Evolutionary conservation across 2,329 filamentous ascomycete species (phyloP).

Genomic region (Exophiala aquamarina): DNA sequence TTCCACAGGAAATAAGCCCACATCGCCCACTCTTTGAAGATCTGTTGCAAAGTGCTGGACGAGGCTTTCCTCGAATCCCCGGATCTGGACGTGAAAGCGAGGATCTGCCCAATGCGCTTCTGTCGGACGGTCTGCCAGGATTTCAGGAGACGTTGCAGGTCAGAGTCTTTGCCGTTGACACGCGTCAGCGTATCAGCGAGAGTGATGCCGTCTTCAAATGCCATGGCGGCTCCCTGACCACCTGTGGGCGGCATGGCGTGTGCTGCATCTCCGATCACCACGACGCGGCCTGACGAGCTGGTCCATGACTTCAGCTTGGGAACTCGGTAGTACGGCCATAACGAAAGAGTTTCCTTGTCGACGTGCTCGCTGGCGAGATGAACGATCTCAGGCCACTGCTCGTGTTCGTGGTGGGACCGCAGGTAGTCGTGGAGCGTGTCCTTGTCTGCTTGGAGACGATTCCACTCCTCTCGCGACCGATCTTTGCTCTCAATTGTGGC

Average conservation of each 20-base stretch:
- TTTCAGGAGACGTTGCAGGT: background rate
- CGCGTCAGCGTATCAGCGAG: constrained; percentile 20
- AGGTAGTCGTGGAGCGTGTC: constrained; percentile 14
- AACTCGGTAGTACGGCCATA: constrained; percentile 25
- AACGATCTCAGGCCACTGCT: constrained; percentile 19
- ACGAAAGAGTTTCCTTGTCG: constrained; percentile 13
- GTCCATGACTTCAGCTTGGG: constrained; percentile 25
- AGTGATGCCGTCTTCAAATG: constrained; percentile 26
- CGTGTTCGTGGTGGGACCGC: constrained; percentile 11
- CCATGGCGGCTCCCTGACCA: constrained; percentile 25
- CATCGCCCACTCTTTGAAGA: constrained; percentile 24
- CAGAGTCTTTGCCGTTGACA: constrained; percentile 1
- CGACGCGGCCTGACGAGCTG: constrained; percentile 12
- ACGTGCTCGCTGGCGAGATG: constrained; percentile 16
- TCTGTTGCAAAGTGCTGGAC: constrained; percentile 13
- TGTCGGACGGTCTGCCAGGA: constrained; percentile 52
- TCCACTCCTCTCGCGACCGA: constrained; percentile 24
- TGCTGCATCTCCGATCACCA: constrained; percentile 26
- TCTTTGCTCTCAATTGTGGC: constrained; percentile 20
- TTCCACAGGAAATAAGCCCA: constrained; percentile 16
- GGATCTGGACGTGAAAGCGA: constrained; percentile 43
- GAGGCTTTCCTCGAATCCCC: constrained; percentile 16
- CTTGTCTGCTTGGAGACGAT: constrained; percentile 19
- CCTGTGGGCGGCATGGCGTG: constrained; percentile 27
- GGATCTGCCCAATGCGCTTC: constrained; percentile 47